Percentiles rank a stretch among this genome's conserved stretches.
Evolutionary conservation across 148 eudicot genomes (phyloP).

Genomic region (Mesembryanthemum crystallinum): DNA sequence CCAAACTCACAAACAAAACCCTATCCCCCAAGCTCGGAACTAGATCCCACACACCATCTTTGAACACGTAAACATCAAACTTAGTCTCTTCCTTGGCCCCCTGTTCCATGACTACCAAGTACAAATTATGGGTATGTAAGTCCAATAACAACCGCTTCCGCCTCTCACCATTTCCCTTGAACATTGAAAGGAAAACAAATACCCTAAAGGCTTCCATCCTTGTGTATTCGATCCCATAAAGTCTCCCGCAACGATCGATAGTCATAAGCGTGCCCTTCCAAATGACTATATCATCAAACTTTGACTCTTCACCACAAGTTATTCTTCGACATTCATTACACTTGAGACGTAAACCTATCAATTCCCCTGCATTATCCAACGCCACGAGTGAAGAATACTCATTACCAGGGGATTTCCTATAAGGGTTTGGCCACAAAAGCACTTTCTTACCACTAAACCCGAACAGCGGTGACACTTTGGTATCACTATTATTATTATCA

Average conservation of each 20-base stretch:
- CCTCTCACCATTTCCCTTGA: not conserved
- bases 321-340: not conserved
- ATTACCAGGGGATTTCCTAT: not conserved
- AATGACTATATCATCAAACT: constrained; percentile 15
- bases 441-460: not conserved
- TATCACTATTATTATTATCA: too few species aligned
- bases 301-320: not conserved
- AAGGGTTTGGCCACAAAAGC: not conserved
- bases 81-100: not conserved
- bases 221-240: not conserved
- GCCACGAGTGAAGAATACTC: not conserved
- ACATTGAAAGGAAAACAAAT: too few species aligned
- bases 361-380: not conserved
- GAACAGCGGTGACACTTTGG: too few species aligned
- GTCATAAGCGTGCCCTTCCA: not conserved
- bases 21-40: constrained; percentile 5
- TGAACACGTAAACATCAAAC: not conserved
- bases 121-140: not conserved
- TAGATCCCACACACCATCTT: not conserved
- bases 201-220: not conserved
- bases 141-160: constrained; percentile 2
- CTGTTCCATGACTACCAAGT: not conserved
- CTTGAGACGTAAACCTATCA: not conserved
- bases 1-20: constrained; percentile 18
- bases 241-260: constrained; percentile 7